Evolutionary conservation across 2,329 filamentous ascomycete species (phyloP).

Genomic region (Kalmusia sp.): DNA sequence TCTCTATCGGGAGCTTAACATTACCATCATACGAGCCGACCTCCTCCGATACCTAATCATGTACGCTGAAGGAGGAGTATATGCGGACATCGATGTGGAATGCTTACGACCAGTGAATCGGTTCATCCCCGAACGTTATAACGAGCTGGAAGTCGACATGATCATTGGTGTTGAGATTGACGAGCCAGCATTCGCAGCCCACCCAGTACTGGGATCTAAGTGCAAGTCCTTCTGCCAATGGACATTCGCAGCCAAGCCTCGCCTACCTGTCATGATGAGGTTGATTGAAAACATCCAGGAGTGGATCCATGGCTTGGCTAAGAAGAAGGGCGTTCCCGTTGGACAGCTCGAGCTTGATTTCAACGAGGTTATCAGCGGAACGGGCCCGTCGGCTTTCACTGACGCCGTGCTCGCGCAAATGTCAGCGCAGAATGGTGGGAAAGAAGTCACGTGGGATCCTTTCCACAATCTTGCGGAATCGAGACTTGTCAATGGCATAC

Average conservation of each 20-base stretch:
- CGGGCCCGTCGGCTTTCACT: slow-evolving; percentile 74
- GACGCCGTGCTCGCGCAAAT: slow-evolving; percentile 70
- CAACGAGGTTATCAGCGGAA: slow-evolving; percentile 76
- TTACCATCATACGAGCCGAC: slow-evolving; percentile 72
- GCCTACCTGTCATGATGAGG: slow-evolving; percentile 70
- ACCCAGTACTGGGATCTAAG: slow-evolving; percentile 72
- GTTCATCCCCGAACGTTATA: slow-evolving; percentile 70
- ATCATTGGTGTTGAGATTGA: slow-evolving; percentile 76
- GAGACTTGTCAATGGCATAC: slow-evolving; percentile 67
- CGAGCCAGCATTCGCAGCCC: slow-evolving; percentile 68
- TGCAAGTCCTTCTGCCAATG: slow-evolving; percentile 76
- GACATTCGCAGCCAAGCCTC: slow-evolving; percentile 75
- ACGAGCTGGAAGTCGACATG: slow-evolving; percentile 71
- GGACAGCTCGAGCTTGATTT: slow-evolving; percentile 71
- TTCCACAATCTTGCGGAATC: slow-evolving; percentile 74
- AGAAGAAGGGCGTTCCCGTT: slow-evolving; percentile 65
- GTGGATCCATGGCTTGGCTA: slow-evolving; percentile 68
- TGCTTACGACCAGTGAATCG: slow-evolving; percentile 60
- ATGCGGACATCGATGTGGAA: slow-evolving; percentile 67
- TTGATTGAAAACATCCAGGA: slow-evolving; percentile 72
- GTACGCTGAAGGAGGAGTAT: slow-evolving; percentile 70
- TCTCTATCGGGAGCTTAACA: slow-evolving; percentile 42
- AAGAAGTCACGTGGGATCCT: slow-evolving; percentile 64
- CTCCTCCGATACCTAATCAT: slow-evolving; percentile 71
- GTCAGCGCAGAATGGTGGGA: slow-evolving; percentile 55